Evolutionary conservation across 2,329 filamentous ascomycete genomes (phyloP).

Genomic region (Coniochaeta hoffmannii): DNA sequence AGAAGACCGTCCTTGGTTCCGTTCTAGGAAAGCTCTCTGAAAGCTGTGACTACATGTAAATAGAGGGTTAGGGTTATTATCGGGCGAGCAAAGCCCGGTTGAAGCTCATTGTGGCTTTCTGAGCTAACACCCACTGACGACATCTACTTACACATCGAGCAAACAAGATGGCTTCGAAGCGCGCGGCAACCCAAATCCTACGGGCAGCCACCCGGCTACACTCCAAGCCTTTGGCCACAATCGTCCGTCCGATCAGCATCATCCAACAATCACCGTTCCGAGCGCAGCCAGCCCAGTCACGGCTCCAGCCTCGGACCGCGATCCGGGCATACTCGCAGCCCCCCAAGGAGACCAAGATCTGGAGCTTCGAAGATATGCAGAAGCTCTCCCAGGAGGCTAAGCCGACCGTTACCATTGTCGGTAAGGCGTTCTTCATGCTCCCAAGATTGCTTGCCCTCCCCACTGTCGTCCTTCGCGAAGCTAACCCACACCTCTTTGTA

Average conservation of each 20-base stretch:
- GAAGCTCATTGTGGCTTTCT: background rate
- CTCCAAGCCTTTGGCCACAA: background rate
- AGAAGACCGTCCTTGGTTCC: too few species aligned
- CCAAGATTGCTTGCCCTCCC: too few species aligned
- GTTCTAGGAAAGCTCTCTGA: too few species aligned
- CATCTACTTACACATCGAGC: background rate
- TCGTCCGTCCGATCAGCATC: background rate
- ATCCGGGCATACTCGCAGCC: slow-evolving; percentile 21
- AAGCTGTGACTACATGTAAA: too few species aligned
- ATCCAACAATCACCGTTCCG: background rate
- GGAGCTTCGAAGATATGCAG: slow-evolving; percentile 39
- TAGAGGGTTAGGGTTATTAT: background rate
- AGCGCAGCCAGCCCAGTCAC: background rate
- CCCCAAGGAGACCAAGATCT: slow-evolving; percentile 29
- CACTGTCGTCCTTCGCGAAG: background rate
- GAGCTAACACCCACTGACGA: background rate
- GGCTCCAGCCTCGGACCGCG: background rate
- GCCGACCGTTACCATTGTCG: slow-evolving; percentile 36
- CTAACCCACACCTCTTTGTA: background rate
- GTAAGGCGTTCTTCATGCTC: slow-evolving; percentile 25
- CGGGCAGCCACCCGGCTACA: background rate
- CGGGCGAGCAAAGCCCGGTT: background rate
- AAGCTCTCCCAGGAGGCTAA: slow-evolving; percentile 22
- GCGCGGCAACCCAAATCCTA: background rate
- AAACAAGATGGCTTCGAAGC: slow-evolving; percentile 7